These are phyloP conservation scores for Gracilaria gracilis DNA, from an alignment of 23 red algal genomes.

Conservation along the genomic window DNA sequence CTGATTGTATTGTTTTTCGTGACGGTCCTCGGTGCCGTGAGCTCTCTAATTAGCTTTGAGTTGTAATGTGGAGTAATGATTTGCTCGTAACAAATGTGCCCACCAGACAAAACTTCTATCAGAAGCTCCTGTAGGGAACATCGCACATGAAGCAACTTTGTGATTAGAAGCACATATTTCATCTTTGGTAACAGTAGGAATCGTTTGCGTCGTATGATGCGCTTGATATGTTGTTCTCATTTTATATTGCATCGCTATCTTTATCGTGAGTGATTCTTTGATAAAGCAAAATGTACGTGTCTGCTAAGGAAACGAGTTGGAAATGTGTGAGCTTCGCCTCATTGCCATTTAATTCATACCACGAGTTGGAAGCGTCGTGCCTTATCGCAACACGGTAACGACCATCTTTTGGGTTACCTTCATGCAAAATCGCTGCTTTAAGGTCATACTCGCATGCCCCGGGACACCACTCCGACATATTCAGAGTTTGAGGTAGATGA, in stretches of 20 bases:
- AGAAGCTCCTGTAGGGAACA: conserved; percentile 48
- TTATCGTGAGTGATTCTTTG: conserved; percentile 17
- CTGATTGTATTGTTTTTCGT: conserved; percentile 41
- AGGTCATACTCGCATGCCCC: conserved; percentile 47
- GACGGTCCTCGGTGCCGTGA: conserved; percentile 35
- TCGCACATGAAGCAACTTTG: conserved; percentile 50
- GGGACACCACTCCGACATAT: conserved; percentile 30
- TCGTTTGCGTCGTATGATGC: background rate
- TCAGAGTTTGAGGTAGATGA: conserved; percentile 44
- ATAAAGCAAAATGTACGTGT: conserved; percentile 69
- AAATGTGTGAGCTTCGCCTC: conserved; percentile 29
- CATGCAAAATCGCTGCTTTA: conserved; percentile 50
- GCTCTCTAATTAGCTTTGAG: conserved; percentile 53
- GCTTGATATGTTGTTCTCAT: conserved; percentile 22
- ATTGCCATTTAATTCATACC: conserved; percentile 56
- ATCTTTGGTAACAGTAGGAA: background rate
- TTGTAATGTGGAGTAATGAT: conserved; percentile 28
- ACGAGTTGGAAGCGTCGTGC: conserved; percentile 49
- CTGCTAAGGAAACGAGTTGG: conserved; percentile 68
- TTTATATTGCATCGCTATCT: conserved; percentile 1
- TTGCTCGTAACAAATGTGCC: conserved; percentile 15
- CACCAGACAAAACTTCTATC: conserved; percentile 18
- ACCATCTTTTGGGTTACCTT: conserved; percentile 39
- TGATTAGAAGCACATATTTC: conserved; percentile 34
- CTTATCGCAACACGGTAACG: conserved; percentile 45